These are phyloP conservation scores for Dryas drummondii DNA, from an alignment of 306 rosid species.

Conservation along the genomic window DNA sequence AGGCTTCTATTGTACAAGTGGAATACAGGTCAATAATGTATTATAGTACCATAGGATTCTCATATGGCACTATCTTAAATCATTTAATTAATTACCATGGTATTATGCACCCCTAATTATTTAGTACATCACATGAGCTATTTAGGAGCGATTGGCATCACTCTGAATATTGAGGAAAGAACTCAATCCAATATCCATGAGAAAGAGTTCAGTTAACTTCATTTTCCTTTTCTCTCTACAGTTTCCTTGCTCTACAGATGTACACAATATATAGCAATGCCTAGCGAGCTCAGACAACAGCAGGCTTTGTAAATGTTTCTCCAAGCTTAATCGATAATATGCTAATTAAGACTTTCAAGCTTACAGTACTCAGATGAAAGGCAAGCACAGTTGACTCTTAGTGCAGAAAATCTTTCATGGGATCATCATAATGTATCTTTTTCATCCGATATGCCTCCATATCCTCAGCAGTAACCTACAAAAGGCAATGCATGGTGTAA, in stretches of 20 bases:
- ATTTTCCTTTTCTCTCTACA: background rate
- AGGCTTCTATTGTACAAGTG: too few relatives aligned
- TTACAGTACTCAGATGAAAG: background rate
- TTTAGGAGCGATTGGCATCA: too few relatives aligned
- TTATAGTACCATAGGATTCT: too few relatives aligned
- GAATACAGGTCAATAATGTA: background rate
- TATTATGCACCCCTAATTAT: too few relatives aligned
- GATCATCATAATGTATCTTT: slow-evolving; percentile 51
- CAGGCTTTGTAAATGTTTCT: background rate
- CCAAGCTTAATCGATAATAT: background rate
- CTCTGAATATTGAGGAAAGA: too few relatives aligned
- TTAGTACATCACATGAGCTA: too few relatives aligned
- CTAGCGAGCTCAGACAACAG: background rate
- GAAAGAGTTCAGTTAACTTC: background rate
- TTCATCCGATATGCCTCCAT: slow-evolving; percentile 57
- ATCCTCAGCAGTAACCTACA: slow-evolving; percentile 49
- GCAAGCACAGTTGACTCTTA: background rate
- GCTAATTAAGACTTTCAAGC: background rate
- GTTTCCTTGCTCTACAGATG: background rate
- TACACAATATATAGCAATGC: background rate
- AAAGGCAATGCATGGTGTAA: slow-evolving; percentile 5
- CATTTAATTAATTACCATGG: too few relatives aligned
- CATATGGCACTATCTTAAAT: too few relatives aligned
- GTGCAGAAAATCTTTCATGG: slow-evolving; percentile 47
- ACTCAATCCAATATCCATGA: background rate